Base-by-base conservation (phyloP, 306 rosid genomes). In the Quillaja saponaria region DNA sequence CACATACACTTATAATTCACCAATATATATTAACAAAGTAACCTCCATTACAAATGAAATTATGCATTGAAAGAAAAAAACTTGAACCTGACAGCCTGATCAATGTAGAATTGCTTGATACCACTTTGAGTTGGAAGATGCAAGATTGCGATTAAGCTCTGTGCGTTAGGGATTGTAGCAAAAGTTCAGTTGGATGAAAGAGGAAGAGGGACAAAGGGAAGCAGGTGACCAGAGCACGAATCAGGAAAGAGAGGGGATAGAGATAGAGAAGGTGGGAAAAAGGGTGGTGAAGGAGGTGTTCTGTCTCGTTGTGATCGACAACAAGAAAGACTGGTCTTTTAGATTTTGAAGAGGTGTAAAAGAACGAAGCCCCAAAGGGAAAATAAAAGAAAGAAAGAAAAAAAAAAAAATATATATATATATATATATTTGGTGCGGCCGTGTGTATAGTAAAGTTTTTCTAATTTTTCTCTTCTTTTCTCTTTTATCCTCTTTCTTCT, bases 141-240 rank as follows among this genome's bases (percentile, higher is more conserved):
- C 76, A n/a, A n/a, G 31, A 17, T 46, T 63, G 73, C 46, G 68
- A 75, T 59, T 57, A 58, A 56, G 73, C 34, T 52, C 72, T 10
- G 72, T 17, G 75, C 48, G 72, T 68, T 74, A 77, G 82, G 86
- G 74, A 64, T 80, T 58, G 64, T 57, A 56, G 59, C 1, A 53
- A 15, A 19, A 38, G 55, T 14, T 45, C 49, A 41, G 5, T 33
- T 11, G 20, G 19, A n/a, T 19, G 46, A 56, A 34, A 40, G 58
- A 40, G 16, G 31, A n/a, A 38, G 72, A 5, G 20, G n/a, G 35
- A 49, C n/a, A n/a, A n/a, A n/a, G n/a, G n/a, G 40, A 63, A 55
- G 67, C 46, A 19, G 59, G 15, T 44, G 69, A 59, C 44, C 15
- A 39, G 20, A 66, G 52, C 14, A 33, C 64, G 34, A 66, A 35